Evolutionary conservation across 495 filamentous ascomycete species (phyloP).

Genomic region (Lepraria neglecta): DNA sequence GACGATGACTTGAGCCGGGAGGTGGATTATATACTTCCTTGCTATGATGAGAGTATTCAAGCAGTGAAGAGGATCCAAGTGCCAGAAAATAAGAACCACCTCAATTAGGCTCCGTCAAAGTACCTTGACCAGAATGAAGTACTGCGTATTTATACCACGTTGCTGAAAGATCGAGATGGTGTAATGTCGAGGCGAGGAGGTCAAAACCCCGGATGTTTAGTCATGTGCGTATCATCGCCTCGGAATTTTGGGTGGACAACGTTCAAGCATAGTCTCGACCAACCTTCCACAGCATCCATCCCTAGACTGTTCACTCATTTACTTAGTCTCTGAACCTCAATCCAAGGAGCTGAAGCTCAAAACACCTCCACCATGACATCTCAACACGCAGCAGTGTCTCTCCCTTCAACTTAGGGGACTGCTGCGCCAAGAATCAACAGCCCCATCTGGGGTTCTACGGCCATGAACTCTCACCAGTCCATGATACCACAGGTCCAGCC

Average conservation of each 20-base stretch:
- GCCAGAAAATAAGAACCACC: no score
- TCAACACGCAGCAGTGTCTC: slow-evolving; percentile 6
- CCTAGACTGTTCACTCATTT: not conserved
- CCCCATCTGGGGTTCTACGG: slow-evolving; percentile 26
- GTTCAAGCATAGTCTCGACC: slow-evolving; percentile 6
- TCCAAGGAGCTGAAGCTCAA: not conserved
- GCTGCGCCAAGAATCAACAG: slow-evolving; percentile 39
- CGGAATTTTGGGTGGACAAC: slow-evolving; percentile 7
- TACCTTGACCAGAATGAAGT: no score
- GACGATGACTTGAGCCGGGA: no score
- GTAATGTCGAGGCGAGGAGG: no score
- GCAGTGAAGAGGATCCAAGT: no score
- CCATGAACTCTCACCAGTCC: slow-evolving; percentile 52
- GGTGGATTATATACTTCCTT: no score
- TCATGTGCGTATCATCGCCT: slow-evolving; percentile 12
- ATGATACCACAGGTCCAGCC: slow-evolving; percentile 51
- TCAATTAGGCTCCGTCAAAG: no score
- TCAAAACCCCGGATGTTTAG: slow-evolving; percentile 1
- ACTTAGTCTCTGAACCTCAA: not conserved
- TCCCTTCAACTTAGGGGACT: slow-evolving; percentile 16
- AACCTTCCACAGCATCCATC: not conserved
- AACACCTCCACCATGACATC: slow-evolving; percentile 26
- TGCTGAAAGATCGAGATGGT: no score
- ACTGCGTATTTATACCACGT: no score
- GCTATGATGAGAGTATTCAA: no score